Conservation (phyloP, 2,329 filamentous ascomycete genomes). For the Drechslerella coelobrocha region DNA sequence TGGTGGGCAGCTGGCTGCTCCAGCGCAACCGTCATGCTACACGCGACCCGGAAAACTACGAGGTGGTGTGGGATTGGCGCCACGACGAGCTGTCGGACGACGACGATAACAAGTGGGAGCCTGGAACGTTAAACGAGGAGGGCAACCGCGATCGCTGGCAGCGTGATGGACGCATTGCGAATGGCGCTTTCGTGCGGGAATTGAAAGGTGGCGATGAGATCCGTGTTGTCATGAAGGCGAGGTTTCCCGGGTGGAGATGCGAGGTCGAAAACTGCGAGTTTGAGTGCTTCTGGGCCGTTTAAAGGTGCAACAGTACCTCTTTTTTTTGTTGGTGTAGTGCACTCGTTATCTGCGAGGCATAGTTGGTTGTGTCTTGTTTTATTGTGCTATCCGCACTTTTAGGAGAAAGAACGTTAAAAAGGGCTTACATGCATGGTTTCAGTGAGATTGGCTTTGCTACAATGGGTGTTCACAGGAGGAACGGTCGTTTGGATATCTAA, state of each 20-base stretch:
- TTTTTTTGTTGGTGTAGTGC: slow-evolving; percentile 11
- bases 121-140: neutral
- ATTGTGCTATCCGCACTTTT: too few relatives aligned
- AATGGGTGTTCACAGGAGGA: too few relatives aligned
- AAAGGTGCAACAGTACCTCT: slow-evolving; percentile 14
- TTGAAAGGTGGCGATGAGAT: slow-evolving; percentile 47
- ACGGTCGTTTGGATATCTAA: too few relatives aligned
- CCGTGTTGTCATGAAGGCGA: slow-evolving; percentile 48
- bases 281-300: slow-evolving; percentile 51
- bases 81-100: slow-evolving; percentile 21
- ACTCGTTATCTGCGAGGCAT: too few relatives aligned
- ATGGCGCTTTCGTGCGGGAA: slow-evolving; percentile 29
- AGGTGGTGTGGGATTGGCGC: slow-evolving; percentile 33
- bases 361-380: slow-evolving; percentile 18
- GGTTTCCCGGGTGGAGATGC: slow-evolving; percentile 52
- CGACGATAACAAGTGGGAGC: slow-evolving; percentile 29
- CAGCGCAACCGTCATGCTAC: slow-evolving; percentile 34
- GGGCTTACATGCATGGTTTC: too few relatives aligned
- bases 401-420: too few relatives aligned
- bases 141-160: slow-evolving; percentile 11
- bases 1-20: slow-evolving; percentile 7
- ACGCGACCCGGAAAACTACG: slow-evolving; percentile 4
- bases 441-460: too few relatives aligned
- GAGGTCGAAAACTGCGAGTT: slow-evolving; percentile 45
- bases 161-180: slow-evolving; percentile 23